Conservation (phyloP, 805 yeast species). For the Nakazawaea holstii region DNA sequence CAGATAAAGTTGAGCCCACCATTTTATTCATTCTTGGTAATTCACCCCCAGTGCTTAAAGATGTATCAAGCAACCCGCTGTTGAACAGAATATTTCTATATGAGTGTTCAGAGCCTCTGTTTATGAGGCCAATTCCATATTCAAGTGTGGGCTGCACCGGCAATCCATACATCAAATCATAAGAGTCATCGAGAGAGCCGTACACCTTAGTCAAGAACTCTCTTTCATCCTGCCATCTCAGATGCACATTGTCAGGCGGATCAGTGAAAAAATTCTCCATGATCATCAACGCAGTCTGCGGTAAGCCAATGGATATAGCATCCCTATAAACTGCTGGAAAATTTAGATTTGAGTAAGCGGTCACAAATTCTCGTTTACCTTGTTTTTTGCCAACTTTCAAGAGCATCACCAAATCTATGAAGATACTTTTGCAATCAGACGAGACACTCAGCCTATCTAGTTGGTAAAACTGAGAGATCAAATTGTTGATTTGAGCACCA, state of each 20-base stretch:
- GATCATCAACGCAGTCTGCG: conserved; percentile 40
- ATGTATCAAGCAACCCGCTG: conserved; percentile 52
- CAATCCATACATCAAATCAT: conserved; percentile 59
- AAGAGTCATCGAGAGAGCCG: conserved; percentile 45
- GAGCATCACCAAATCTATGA: conserved; percentile 27
- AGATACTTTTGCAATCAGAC: conserved; percentile 15
- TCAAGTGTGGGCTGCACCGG: conserved; percentile 52
- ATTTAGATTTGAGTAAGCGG: conserved; percentile 27
- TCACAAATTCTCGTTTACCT: conserved; percentile 21
- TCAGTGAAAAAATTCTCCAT: conserved; percentile 36
- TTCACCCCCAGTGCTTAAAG: conserved; percentile 14
- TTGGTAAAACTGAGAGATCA: conserved; percentile 20
- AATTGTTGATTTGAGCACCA: conserved; percentile 9
- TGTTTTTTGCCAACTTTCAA: conserved; percentile 36
- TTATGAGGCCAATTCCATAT: conserved; percentile 41
- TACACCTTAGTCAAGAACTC: conserved; percentile 34
- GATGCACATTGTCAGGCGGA: not conserved
- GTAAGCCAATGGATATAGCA: conserved; percentile 27
- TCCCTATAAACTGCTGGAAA: conserved; percentile 22
- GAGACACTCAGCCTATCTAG: conserved; percentile 11
- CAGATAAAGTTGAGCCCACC: conserved; percentile 33
- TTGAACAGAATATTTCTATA: conserved; percentile 45
- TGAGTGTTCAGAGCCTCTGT: conserved; percentile 23
- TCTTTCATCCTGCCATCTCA: conserved; percentile 14
- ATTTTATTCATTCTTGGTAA: conserved; percentile 14